Percentiles rank a stretch among this genome's conserved stretches.
Evolutionary conservation across 164 flowering plant genomes (phyloP).

Genomic region (Piper betle): DNA sequence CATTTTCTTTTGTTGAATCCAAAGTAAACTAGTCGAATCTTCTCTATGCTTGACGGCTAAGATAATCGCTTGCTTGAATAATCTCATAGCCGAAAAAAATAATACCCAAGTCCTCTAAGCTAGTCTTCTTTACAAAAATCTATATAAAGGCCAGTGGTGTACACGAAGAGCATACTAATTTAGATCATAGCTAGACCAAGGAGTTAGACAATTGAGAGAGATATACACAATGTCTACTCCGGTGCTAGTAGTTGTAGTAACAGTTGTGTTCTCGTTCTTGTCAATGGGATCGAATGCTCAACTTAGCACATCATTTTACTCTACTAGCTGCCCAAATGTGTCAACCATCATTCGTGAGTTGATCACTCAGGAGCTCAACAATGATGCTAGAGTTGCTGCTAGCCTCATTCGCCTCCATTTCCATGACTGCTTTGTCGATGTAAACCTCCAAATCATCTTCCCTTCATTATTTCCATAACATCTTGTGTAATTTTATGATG

Average conservation of each 20-base stretch:
- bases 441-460: neutral
- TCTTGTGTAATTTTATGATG: neutral
- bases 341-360: constrained; percentile 20
- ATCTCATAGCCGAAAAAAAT: neutral
- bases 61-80: neutral
- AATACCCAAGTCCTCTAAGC: neutral
- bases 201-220: too few species aligned
- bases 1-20: neutral
- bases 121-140: neutral
- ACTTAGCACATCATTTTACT: constrained; percentile 32
- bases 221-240: constrained; percentile 3
- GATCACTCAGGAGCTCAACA: constrained; percentile 20
- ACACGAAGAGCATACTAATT: neutral
- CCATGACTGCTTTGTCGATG: constrained; percentile 70
- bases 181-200: neutral
- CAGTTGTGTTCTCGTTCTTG: neutral
- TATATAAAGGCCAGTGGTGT: neutral
- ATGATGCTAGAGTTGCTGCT: constrained; percentile 36
- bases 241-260: neutral
- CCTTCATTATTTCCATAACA: neutral
- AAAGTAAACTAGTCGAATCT: neutral
- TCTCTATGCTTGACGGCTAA: neutral
- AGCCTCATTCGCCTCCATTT: constrained; percentile 54
- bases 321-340: constrained; percentile 37
- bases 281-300: constrained; percentile 20